These are phyloP conservation scores for Gentiana dahurica DNA, from an alignment of 257 asterid species.

Conservation along the genomic window DNA sequence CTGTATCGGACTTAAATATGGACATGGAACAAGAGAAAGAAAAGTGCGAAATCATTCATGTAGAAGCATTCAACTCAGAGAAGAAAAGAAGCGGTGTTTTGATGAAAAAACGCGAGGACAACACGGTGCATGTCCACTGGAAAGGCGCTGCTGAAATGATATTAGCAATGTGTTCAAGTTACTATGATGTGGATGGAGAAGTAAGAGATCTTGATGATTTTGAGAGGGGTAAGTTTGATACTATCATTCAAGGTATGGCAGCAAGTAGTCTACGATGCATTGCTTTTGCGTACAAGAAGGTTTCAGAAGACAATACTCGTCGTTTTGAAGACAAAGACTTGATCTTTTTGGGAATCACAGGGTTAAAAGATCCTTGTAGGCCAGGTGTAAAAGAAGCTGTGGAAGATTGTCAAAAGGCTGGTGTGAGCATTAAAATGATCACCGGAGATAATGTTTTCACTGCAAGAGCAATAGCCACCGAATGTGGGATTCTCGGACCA, in stretches of 20 bases:
- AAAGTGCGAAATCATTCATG: conserved; percentile 24
- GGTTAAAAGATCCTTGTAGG: conserved; percentile 63
- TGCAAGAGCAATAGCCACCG: conserved; percentile 64
- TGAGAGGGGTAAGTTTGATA: conserved; percentile 20
- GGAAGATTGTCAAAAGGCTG: conserved; percentile 47
- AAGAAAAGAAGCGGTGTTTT: conserved; percentile 68
- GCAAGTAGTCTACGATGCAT: conserved; percentile 61
- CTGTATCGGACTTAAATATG: conserved; percentile 36
- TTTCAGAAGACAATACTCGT: conserved; percentile 10
- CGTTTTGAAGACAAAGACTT: conserved; percentile 24
- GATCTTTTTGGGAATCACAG: conserved; percentile 42
- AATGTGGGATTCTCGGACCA: conserved; percentile 53
- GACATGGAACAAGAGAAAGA: conserved; percentile 39
- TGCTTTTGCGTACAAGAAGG: conserved; percentile 51
- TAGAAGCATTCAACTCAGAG: conserved; percentile 67
- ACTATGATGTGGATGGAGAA: conserved; percentile 37
- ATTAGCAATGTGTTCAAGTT: conserved; percentile 39
- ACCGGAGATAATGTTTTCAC: conserved; percentile 72
- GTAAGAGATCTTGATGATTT: conserved; percentile 12
- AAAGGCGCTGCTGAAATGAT: conserved; percentile 85
- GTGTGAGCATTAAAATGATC: conserved; percentile 63
- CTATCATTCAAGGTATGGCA: conserved; percentile 55
- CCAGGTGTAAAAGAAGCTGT: conserved; percentile 58
- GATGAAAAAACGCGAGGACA: conserved; percentile 23
- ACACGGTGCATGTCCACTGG: conserved; percentile 44